Evolutionary conservation across 2,329 filamentous ascomycete genomes (phyloP), one percentile per base, ranked within the genome.

Genomic region (Ilyonectria destructans): DNA sequence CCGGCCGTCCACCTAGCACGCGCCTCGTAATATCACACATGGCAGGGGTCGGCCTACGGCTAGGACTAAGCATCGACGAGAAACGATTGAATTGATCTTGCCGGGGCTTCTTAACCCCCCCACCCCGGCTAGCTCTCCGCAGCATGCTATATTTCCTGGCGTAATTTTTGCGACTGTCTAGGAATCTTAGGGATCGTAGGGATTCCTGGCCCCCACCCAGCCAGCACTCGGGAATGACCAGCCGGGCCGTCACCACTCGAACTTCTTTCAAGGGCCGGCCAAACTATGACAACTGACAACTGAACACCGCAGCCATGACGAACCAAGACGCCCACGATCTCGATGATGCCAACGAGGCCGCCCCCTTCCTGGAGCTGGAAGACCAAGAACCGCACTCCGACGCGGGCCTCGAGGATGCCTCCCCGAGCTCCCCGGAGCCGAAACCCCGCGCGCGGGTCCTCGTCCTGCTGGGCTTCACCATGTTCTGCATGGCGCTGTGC

Each of bases 401-500:
- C 19, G 19, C 48, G 17, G 51, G 19, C 9, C 17, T 8, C 31
- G 51, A 55, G 13, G 31, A 55, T 37, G 51, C 8, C 31, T 2
- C 51, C 17, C 13, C 15, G n/a, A 12, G 19, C 31, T 5, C 15
- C 31, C 29, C 29, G 6, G 51, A 55, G 29, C 31, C 31, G 26
- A 55, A 55, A 7, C 51, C 51, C 21, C 51, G 29, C 51, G 37
- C 51, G 29, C 9, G 51, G 29, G 51, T 55, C 31, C 31, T 55
- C 21, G 29, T 55, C 4, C 51, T 55, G 51, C 51, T 55, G 15
- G 51, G 51, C 51, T 55, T 55, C 51, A 37, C 51, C 26, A 55
- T 55, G 51, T 21, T 55, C 17, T 55, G 51, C 31, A 55, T 55
- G 51, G 51, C 51, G 17, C 31, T 55, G 6, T 55, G 51, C 51